Conservation (phyloP, 495 filamentous ascomycete genomes). For the Annulohypoxylon stygium region DNA sequence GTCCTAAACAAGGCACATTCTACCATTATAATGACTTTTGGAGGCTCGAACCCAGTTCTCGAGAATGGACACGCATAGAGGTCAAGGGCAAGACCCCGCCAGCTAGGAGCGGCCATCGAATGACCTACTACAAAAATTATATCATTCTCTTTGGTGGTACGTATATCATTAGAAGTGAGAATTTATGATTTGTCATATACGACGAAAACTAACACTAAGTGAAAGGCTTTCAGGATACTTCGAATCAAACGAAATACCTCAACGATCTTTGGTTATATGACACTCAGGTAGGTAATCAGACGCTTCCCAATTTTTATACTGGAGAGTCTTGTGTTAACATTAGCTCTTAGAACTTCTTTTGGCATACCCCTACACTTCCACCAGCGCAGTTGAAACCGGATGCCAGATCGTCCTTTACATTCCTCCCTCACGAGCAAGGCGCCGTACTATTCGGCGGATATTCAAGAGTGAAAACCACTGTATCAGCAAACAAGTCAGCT, state of each 20-base stretch:
- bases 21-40: constrained; percentile 99
- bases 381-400: constrained; percentile 87
- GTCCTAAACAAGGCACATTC: constrained; percentile 96
- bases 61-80: constrained; percentile 93
- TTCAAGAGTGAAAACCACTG: constrained; percentile 82
- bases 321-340: constrained; percentile 61
- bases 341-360: constrained; percentile 71
- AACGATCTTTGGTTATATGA: constrained; percentile 75
- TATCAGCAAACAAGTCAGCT: constrained; percentile 69
- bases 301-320: constrained; percentile 57
- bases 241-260: constrained; percentile 91
- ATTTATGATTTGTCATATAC: neutral
- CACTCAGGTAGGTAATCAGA: constrained; percentile 55
- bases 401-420: constrained; percentile 87
- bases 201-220: constrained; percentile 72
- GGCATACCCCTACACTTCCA: constrained; percentile 79
- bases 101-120: constrained; percentile 91
- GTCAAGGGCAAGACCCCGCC: constrained; percentile 88
- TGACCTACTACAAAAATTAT: constrained; percentile 88
- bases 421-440: constrained; percentile 89
- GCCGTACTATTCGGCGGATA: constrained; percentile 94
- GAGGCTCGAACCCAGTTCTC: constrained; percentile 81
- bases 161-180: neutral
- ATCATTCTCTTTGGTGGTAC: constrained; percentile 57
- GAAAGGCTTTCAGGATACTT: constrained; percentile 95